Base-by-base conservation (phyloP, 805 yeast species). In the Myxozyma udenii region DNA sequence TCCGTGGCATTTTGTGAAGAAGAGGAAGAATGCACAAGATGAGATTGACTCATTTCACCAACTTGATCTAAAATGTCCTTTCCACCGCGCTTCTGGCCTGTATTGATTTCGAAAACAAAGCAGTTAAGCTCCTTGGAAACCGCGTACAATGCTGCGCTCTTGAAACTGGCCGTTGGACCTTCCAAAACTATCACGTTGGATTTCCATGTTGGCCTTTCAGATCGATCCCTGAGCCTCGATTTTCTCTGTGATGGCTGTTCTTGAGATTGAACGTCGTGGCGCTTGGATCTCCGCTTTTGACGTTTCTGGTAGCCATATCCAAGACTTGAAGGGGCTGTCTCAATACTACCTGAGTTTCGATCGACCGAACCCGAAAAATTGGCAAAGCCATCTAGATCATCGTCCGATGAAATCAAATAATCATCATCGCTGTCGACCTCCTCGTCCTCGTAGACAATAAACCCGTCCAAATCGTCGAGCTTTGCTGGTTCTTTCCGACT, bases 41-140 rank as follows among this genome's bases (percentile, higher is more conserved):
- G 88, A 0, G 95, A 85, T 3, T 96, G 90, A 50, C 91, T 81
- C 47, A 89, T 77, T 62, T 95, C 97, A 44, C 77, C 81, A 35
- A 91, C 72, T 26, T 66, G 78, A 23, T 80, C 77, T 46, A 74
- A 70, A 12, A 91, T 75, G 55, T 86, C 91, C 64, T 80, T 85
- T 43, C 84, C 79, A 0, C 88, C 78, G 63, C 98, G 73, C 28
- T 79, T 71, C 60, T 80, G 83, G n/a, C 88, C 79, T 0, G 89
- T 73, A 65, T 87, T 87, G 25, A 90, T 74, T 65, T 91, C 98
- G 65, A 85, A 84, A 2, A 90, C 85, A 60, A 82, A 85, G 0
- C 90, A 90, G 18, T 74, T 71, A 7, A 83, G 58, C 41, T 79
- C 81, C 7, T 78, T 71, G 64, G 85, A 80, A 2, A 84, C 76